phyloP scores from a whole-genome alignment of 1,139 yeast genomes.

The Yamadazyma trypodendri region DNA sequence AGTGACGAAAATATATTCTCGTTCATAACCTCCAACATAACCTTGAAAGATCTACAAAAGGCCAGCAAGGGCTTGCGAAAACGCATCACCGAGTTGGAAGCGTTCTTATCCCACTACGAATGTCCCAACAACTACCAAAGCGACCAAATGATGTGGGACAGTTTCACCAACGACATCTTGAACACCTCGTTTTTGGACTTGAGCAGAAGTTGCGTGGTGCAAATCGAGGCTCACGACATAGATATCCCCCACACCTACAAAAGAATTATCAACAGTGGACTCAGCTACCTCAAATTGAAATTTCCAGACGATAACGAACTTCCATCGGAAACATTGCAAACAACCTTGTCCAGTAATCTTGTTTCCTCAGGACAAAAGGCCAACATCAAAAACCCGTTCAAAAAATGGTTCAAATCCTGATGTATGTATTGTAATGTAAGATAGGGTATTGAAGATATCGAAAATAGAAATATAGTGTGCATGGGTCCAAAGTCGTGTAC shows the following conservation, averaged over 20 bases:
- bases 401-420: conserved; percentile 32
- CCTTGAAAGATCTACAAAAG: conserved; percentile 47
- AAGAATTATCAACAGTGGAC: conserved; percentile 31
- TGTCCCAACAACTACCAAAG: conserved; percentile 34
- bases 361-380: conserved; percentile 8
- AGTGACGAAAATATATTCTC: conserved; percentile 46
- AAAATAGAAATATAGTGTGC: no score
- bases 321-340: conserved; percentile 3
- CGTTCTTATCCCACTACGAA: conserved; percentile 38
- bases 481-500: no score
- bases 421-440: neutral
- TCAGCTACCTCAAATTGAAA: conserved; percentile 33
- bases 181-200: conserved; percentile 31
- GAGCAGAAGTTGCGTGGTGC: conserved; percentile 32
- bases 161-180: conserved; percentile 33
- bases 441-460: no score
- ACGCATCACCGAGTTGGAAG: conserved; percentile 35
- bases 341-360: conserved; percentile 3
- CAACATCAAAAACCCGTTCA: conserved; percentile 33
- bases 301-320: conserved; percentile 20
- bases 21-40: conserved; percentile 45
- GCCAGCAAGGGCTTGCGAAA: conserved; percentile 41
- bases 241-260: conserved; percentile 20
- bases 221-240: conserved; percentile 20
- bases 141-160: conserved; percentile 31